Evolutionary conservation across 768 basidiomycete genomes (phyloP), one percentile per base, ranked within the genome.

Genomic region (Tricholoma flavovirens): DNA sequence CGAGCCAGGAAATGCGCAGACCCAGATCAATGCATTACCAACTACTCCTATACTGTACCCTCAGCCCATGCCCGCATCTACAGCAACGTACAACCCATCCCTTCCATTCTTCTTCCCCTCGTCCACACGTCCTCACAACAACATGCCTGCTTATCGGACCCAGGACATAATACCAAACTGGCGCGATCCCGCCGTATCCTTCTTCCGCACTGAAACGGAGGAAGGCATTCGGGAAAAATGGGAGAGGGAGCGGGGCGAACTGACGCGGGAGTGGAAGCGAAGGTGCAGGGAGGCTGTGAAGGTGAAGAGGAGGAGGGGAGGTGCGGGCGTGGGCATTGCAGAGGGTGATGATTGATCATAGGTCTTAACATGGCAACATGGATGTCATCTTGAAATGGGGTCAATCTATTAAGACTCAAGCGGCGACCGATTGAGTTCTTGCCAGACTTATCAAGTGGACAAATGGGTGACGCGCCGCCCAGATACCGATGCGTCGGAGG

Each of bases 231-330:
- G 79, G 49, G 76, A 76, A 59, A 70, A 75, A 52, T 92, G 91
- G 89, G 90, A 92, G 63, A 79, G 73, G n/a, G 71, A 75, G 46
- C 87, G 84, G 63, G 77, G 75, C 0, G 81, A 83, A 53, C 68
- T 92, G 67, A 92, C 90, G 53, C 75, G 70, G 58, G 87, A 82
- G 49, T 92, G 90, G 90, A 90, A 89, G 72, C 81, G 82, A 64
- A 70, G 87, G 48, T 84, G 83, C 70, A 80, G 84, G 56, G 90
- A 92, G 64, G 90, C 88, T 12, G 79, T 81, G 48, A 90, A 90
- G 70, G 74, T 80, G 22, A 78, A 76, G 59, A 71, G 80, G 60
- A 72, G 85, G 57, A 78, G 81, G 61, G 79, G 76, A 42, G 53
- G 40, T 40, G 55, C 17, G 5, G 54, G 45, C 9, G 51, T n/a